Evolutionary conservation across 2,329 filamentous ascomycete genomes (phyloP), one percentile per base, ranked within the genome.

Genomic region (Meredithiella fracta): DNA sequence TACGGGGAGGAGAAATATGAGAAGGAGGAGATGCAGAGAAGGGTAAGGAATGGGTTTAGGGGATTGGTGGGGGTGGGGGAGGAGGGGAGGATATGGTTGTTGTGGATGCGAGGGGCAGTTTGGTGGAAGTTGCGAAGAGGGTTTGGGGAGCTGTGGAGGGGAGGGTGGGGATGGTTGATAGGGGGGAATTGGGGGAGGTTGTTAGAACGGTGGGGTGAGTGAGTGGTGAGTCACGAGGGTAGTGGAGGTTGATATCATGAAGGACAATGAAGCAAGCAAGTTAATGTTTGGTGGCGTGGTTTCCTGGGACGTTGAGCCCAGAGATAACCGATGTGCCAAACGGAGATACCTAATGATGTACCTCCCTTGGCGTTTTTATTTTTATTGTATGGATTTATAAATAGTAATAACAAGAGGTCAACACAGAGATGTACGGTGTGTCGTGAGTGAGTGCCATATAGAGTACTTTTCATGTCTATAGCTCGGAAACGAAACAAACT

Each of bases 1-100:
- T 98, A 83, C 73, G 92, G 92, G 1, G 78, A 76, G 17, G 92
- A 98, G 73, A 76, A 86, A 60, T 98, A 97, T 65, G 92, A 98
- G 71, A 84, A 80, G 65, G 78, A 77, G 59, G 80, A 82, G 64
- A 86, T 95, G 79, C 92, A 98, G 70, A 73, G 76, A 59, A 77
- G 80, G 8, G 92, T 97, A 14, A 72, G 86, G 20, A 77, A 82
- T 60, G 66, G 94, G 52, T 96, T 94, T 67, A 55, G 47, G 23
- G 60, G 26, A 40, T 59, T 38, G 34, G 51, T 7, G 11, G 51
- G 34, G 25, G 37, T n/a, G 11, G 51, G 23, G n/a, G 22, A 23
- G 3, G 72, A 77, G 65, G 72, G 75, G 63, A 76, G 66, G 74
- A 78, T 58, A 67, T 79, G 47, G 68, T 72, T 42, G 73, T 80